phyloP scores from a whole-genome alignment of 2,329 filamentous ascomycete genomes.

The Monosporascus sp. region DNA sequence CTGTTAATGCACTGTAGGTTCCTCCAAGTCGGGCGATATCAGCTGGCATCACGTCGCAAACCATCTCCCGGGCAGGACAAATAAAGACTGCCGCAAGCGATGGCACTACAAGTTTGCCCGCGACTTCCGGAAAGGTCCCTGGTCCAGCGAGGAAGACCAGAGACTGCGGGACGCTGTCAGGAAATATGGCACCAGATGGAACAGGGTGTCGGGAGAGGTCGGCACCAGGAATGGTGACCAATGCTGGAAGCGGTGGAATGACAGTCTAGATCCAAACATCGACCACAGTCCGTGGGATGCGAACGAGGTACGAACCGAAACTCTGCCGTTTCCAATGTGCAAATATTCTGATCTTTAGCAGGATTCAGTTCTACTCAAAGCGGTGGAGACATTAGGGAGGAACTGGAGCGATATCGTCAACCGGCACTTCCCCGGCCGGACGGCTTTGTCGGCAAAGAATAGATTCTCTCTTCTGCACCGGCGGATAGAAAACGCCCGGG shows the following conservation, averaged over 20 bases:
- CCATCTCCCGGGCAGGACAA: background rate
- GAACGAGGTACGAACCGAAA: no score
- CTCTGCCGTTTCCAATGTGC: no score
- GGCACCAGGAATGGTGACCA: conserved; percentile 15
- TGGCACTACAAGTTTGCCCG: background rate
- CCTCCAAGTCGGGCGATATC: background rate
- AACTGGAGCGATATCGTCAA: no score
- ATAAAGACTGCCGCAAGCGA: conserved; percentile 1
- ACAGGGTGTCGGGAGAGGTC: conserved; percentile 8
- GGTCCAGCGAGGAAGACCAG: conserved; percentile 9
- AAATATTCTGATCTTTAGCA: no score
- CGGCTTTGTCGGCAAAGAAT: no score
- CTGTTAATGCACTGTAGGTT: no score
- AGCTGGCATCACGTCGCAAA: background rate
- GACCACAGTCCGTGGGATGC: background rate
- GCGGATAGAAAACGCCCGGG: no score
- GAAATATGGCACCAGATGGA: conserved; percentile 12
- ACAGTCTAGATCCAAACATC: conserved; percentile 9
- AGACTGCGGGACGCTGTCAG: conserved; percentile 8
- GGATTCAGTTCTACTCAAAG: no score
- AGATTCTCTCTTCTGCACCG: no score
- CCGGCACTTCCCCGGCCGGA: no score
- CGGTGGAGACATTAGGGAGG: no score
- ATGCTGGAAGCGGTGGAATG: conserved; percentile 16
- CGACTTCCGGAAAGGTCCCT: background rate